These are phyloP conservation scores for Saccharomycopsis fodiens DNA, from an alignment of 805 yeast genomes.

Conservation along the genomic window DNA sequence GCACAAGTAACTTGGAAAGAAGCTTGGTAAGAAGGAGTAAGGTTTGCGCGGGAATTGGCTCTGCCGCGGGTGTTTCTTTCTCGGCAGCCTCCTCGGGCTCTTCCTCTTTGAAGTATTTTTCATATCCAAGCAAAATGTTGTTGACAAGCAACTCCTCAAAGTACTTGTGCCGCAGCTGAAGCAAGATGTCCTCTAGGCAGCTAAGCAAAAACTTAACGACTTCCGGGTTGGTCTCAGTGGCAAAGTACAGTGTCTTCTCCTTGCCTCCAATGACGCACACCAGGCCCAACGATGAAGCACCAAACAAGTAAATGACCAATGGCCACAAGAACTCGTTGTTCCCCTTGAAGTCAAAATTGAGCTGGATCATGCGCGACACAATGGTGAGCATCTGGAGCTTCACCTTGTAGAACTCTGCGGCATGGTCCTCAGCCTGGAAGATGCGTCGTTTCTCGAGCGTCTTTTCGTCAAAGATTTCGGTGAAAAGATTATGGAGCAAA, in stretches of 20 bases:
- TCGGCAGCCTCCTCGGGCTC: background rate
- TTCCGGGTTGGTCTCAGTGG: constrained; percentile 6
- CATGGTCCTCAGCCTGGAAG: constrained; percentile 1
- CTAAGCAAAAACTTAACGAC: constrained; percentile 5
- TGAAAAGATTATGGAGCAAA: background rate
- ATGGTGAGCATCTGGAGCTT: constrained; percentile 3
- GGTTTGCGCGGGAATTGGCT: background rate
- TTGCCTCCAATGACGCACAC: background rate
- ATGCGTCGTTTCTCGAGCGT: background rate
- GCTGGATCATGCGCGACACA: constrained; percentile 4
- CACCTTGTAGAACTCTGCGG: background rate
- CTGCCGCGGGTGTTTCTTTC: background rate
- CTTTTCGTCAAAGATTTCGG: background rate
- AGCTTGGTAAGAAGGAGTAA: constrained; percentile 1
- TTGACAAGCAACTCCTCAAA: constrained; percentile 7
- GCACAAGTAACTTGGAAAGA: constrained; percentile 2
- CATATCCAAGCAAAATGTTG: constrained; percentile 1
- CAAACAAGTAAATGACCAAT: constrained; percentile 15
- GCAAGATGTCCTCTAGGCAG: constrained; percentile 2
- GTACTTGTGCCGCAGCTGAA: constrained; percentile 1
- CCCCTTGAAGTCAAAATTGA: constrained; percentile 14
- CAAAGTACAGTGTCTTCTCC: constrained; percentile 4
- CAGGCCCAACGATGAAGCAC: background rate
- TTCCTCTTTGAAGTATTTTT: background rate
- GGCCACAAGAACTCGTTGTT: constrained; percentile 13